A percentile compares a stretch with the other conserved stretches of the same genome.
phyloP scores from a whole-genome alignment of 441 rosid species.

The Gossypium trilobum region DNA sequence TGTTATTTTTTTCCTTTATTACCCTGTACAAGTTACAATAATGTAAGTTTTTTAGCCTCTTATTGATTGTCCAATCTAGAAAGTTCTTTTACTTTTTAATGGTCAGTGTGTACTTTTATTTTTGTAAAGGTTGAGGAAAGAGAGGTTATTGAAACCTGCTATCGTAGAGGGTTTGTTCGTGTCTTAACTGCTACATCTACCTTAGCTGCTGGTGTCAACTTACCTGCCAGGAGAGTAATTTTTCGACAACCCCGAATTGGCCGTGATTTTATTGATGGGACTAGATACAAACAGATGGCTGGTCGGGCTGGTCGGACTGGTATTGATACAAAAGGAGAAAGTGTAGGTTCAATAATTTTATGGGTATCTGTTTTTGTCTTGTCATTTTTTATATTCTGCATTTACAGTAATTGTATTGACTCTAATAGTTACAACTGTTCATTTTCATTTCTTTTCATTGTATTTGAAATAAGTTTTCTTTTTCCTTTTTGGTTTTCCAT shows the following conservation, averaged over 20 bases:
- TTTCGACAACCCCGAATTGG: constrained; percentile 97
- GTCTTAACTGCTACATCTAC: constrained; percentile 97
- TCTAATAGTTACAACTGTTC: constrained; percentile 7
- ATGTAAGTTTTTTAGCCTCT: neutral
- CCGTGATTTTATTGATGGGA: constrained; percentile 89
- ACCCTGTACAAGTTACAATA: constrained; percentile 1
- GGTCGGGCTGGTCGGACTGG: constrained; percentile 99
- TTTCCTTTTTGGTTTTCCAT: constrained; percentile 3
- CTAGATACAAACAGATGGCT: constrained; percentile 97
- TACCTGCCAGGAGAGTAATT: constrained; percentile 96
- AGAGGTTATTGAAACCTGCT: constrained; percentile 87
- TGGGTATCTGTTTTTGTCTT: neutral
- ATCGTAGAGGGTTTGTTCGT: constrained; percentile 80
- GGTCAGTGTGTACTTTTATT: constrained; percentile 11
- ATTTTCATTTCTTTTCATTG: neutral
- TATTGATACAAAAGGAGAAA: constrained; percentile 95
- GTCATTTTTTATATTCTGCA: neutral
- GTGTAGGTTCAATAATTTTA: constrained; percentile 49
- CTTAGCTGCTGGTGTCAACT: constrained; percentile 95
- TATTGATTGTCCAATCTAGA: neutral
- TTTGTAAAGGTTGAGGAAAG: constrained; percentile 83
- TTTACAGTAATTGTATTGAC: neutral
- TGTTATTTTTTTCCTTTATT: neutral
- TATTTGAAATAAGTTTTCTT: constrained; percentile 6
- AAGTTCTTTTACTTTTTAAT: constrained; percentile 5